These are phyloP conservation scores for Nematocida parisii DNA, from an alignment of 371 early-diverging fungal species.

Conservation along the genomic window DNA sequence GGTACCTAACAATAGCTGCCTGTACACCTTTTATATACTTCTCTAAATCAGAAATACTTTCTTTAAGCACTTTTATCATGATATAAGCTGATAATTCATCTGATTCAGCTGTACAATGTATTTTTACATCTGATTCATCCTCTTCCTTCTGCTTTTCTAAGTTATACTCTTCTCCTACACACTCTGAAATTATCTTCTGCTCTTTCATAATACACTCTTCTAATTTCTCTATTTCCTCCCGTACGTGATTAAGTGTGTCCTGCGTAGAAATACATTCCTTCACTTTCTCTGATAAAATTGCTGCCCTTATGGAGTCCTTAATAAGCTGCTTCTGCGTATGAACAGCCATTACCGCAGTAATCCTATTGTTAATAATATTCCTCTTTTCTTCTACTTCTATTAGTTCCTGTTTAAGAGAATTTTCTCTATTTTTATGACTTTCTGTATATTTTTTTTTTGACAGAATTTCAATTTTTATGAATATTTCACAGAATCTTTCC, in stretches of 20 bases:
- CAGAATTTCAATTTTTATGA: background rate
- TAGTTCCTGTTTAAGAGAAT: background rate
- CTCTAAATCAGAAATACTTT: slow-evolving; percentile 79
- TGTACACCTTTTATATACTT: slow-evolving; percentile 69
- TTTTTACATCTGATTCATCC: slow-evolving; percentile 73
- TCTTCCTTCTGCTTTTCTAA: slow-evolving; percentile 76
- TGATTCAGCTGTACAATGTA: slow-evolving; percentile 56
- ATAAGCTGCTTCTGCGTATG: slow-evolving; percentile 26
- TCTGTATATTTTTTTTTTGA: background rate
- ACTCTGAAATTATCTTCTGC: slow-evolving; percentile 43
- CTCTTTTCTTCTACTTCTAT: slow-evolving; percentile 9
- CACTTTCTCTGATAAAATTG: background rate
- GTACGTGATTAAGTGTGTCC: slow-evolving; percentile 7
- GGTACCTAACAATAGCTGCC: slow-evolving; percentile 86
- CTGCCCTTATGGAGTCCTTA: slow-evolving; percentile 37
- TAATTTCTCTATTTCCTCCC: slow-evolving; percentile 17
- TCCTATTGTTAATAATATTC: background rate
- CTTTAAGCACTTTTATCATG: slow-evolving; percentile 72
- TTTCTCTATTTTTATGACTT: slow-evolving; percentile 1
- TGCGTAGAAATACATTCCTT: slow-evolving; percentile 13
- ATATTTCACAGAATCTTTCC: slow-evolving; percentile 3
- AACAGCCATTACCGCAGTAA: background rate
- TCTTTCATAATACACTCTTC: slow-evolving; percentile 14
- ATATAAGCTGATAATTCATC: slow-evolving; percentile 44
- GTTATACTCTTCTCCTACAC: slow-evolving; percentile 74